Conservation (phyloP, 495 filamentous ascomycete genomes). For the Astrocystis sublimbata region DNA sequence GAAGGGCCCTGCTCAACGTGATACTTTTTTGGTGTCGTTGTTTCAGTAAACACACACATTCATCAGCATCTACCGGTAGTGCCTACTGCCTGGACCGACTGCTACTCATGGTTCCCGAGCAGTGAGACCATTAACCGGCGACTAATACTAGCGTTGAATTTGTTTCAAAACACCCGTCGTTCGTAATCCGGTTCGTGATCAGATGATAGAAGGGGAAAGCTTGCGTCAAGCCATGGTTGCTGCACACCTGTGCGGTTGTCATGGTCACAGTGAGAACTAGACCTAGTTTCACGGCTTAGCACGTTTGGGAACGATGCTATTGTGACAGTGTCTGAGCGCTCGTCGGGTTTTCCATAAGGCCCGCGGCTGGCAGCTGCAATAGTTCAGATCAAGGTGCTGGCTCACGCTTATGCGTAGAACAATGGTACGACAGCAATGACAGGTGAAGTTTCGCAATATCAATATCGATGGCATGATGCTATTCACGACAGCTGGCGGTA, state of each 20-base stretch:
- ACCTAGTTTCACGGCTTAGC: too few relatives aligned
- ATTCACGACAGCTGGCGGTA: too few relatives aligned
- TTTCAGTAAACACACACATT: too few relatives aligned
- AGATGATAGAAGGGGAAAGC: background rate
- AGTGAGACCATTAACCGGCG: background rate
- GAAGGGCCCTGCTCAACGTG: conserved; percentile 8
- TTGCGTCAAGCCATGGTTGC: background rate
- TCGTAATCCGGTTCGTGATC: background rate
- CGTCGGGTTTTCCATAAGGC: too few relatives aligned
- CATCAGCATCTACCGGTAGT: too few relatives aligned
- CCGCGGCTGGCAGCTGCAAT: too few relatives aligned
- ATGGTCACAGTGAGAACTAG: conserved; percentile 1
- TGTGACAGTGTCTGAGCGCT: too few relatives aligned
- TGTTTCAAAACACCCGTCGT: background rate
- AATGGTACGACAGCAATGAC: background rate
- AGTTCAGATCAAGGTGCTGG: too few relatives aligned
- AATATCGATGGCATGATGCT: conserved; percentile 15
- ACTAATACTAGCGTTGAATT: background rate
- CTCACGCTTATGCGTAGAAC: too few relatives aligned
- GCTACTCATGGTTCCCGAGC: background rate
- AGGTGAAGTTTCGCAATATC: too few relatives aligned
- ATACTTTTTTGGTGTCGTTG: conserved; percentile 3
- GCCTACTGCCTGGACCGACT: background rate
- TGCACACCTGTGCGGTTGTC: background rate
- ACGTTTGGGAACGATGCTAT: background rate